These are phyloP conservation scores for Epichloe sibirici DNA, from an alignment of 2,329 filamentous ascomycete genomes.

Conservation along the genomic window DNA sequence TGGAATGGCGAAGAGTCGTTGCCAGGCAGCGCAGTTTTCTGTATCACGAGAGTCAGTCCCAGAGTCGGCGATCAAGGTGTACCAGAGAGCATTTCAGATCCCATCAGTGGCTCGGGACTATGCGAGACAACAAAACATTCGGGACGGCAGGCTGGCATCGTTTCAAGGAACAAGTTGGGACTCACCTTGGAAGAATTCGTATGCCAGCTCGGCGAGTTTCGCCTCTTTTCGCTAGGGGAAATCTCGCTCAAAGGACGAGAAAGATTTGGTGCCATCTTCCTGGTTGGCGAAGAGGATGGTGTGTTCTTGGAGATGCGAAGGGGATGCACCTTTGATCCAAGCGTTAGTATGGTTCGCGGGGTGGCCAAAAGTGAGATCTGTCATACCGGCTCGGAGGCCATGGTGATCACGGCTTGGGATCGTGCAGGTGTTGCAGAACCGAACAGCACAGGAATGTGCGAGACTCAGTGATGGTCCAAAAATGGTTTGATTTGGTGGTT, in stretches of 20 bases:
- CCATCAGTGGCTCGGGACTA: neutral
- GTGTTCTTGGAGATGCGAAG: conserved; percentile 66
- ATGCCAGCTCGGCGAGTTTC: conserved; percentile 89
- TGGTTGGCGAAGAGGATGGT: conserved; percentile 47
- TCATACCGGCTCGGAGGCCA: conserved; percentile 28
- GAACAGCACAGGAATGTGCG: conserved; percentile 17
- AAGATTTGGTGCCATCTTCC: conserved; percentile 47
- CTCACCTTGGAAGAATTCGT: conserved; percentile 36
- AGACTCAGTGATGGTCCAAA: conserved; percentile 9
- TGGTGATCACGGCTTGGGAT: conserved; percentile 16
- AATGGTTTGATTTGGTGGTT: conserved; percentile 2
- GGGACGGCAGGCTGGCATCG: neutral
- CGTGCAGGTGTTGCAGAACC: conserved; percentile 10
- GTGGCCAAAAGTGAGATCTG: conserved; percentile 9
- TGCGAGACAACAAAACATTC: neutral
- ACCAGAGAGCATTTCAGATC: neutral
- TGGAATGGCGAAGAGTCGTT: conserved; percentile 76
- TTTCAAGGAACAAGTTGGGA: neutral
- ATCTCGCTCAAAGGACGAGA: conserved; percentile 80
- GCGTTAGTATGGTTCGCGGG: conserved; percentile 5
- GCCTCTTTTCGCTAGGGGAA: conserved; percentile 69
- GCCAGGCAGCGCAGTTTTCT: conserved; percentile 53
- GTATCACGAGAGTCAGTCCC: conserved; percentile 19
- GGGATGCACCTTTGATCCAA: conserved; percentile 50
- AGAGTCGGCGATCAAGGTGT: neutral